phyloP scores from a whole-genome alignment of 345 rosid species.

The Ricinus communis region DNA sequence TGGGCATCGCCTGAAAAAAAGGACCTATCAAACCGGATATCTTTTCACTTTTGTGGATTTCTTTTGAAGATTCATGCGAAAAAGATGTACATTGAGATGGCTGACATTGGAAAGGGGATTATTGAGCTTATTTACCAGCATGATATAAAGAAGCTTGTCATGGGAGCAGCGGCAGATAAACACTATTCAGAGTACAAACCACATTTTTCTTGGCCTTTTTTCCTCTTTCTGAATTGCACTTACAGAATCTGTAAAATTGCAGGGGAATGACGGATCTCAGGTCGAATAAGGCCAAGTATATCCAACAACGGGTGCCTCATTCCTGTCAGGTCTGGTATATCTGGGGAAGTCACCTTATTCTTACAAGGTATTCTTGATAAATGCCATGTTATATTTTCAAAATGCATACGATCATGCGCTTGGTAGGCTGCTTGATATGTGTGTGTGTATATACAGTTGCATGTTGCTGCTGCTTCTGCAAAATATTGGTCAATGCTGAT shows the following conservation, averaged over 20 bases:
- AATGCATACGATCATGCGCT: not conserved
- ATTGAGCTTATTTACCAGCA: conserved; percentile 57
- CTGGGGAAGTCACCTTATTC: conserved; percentile 48
- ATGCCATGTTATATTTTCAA: not conserved
- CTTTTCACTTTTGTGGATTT: not conserved
- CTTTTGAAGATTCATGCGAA: conserved; percentile 45
- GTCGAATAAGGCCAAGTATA: conserved; percentile 61
- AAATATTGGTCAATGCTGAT: not conserved
- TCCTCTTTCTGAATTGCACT: not conserved
- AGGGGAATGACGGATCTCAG: conserved; percentile 54
- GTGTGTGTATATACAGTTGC: not conserved
- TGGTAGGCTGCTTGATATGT: not conserved
- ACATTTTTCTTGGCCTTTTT: not conserved
- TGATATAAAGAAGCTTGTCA: conserved; percentile 55
- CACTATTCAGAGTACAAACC: conserved; percentile 46
- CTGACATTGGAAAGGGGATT: conserved; percentile 59
- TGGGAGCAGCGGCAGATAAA: conserved; percentile 78
- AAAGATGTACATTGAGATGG: conserved; percentile 44
- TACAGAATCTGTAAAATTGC: conserved; percentile 23
- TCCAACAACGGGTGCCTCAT: conserved; percentile 44
- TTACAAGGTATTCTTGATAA: conserved; percentile 36
- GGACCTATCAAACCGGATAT: too few species aligned
- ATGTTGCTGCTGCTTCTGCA: not conserved
- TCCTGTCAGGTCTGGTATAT: conserved; percentile 57
- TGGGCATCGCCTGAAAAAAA: too few species aligned